Evolutionary conservation across 345 rosid species (phyloP).

Genomic region (Sonneratia caseolaris): DNA sequence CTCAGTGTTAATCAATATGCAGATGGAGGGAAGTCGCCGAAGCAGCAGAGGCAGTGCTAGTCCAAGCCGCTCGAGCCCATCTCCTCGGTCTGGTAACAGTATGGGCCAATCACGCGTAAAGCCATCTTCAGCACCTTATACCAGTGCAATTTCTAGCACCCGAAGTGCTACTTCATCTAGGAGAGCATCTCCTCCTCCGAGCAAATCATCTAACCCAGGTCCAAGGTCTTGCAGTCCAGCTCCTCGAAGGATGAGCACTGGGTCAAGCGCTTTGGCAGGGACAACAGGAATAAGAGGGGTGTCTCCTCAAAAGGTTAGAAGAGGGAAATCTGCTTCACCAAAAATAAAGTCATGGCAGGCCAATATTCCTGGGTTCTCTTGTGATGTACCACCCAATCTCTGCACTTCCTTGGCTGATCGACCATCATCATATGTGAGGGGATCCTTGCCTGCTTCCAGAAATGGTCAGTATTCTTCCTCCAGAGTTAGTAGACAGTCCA

Average conservation of each 20-base stretch:
- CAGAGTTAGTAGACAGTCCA: slow-evolving; percentile 64
- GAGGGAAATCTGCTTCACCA: slow-evolving; percentile 90
- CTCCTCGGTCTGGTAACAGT: slow-evolving; percentile 62
- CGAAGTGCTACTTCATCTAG: slow-evolving; percentile 32
- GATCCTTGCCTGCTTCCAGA: slow-evolving; percentile 94
- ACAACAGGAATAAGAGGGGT: slow-evolving; percentile 62
- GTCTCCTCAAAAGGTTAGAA: slow-evolving; percentile 57
- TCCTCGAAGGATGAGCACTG: slow-evolving; percentile 62
- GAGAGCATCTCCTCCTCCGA: slow-evolving; percentile 25
- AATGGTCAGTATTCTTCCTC: slow-evolving; percentile 57
- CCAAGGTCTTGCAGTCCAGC: slow-evolving; percentile 76
- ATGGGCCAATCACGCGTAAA: slow-evolving; percentile 70
- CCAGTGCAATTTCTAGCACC: slow-evolving; percentile 52
- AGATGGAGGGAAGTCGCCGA: slow-evolving; percentile 90
- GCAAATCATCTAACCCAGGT: slow-evolving; percentile 47
- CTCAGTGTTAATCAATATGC: slow-evolving; percentile 14
- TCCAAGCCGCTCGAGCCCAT: slow-evolving; percentile 88
- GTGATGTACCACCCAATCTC: slow-evolving; percentile 97
- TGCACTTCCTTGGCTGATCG: slow-evolving; percentile 91
- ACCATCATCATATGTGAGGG: slow-evolving; percentile 88
- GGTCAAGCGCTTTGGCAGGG: slow-evolving; percentile 28
- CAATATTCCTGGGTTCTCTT: slow-evolving; percentile 85
- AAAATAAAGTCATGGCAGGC: slow-evolving; percentile 88
- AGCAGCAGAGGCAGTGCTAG: slow-evolving; percentile 95
- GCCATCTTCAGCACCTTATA: slow-evolving; percentile 63